Evolutionary conservation across 306 rosid genomes (phyloP).

Genomic region (Malus fusca): DNA sequence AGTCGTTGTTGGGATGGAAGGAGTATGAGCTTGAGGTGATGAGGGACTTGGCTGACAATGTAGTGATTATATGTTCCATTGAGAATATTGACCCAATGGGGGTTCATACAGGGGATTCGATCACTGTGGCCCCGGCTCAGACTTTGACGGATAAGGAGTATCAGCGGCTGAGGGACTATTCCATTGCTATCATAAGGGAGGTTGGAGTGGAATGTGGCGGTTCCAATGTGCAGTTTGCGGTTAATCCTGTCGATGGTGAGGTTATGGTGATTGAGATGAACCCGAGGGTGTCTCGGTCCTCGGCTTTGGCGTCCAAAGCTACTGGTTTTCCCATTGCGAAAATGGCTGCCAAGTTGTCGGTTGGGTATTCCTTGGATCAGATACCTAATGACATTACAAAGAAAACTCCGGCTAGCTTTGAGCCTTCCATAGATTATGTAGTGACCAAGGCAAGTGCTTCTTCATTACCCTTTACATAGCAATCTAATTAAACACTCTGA

Average conservation of each 20-base stretch:
- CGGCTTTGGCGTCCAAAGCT: constrained; percentile 88
- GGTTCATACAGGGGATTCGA: constrained; percentile 94
- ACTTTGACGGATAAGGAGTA: constrained; percentile 95
- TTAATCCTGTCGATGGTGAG: constrained; percentile 71
- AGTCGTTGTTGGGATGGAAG: constrained; percentile 93
- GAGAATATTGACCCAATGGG: constrained; percentile 99
- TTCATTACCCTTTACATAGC: background rate
- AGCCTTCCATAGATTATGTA: constrained; percentile 97
- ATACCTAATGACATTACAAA: constrained; percentile 87
- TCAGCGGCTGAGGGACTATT: constrained; percentile 76
- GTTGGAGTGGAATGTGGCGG: constrained; percentile 82
- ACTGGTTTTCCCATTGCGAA: constrained; percentile 96
- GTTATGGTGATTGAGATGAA: constrained; percentile 99
- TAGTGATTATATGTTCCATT: constrained; percentile 88
- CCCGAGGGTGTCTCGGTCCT: constrained; percentile 92
- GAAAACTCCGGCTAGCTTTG: constrained; percentile 94
- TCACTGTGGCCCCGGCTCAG: constrained; percentile 93
- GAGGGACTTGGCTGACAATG: constrained; percentile 96
- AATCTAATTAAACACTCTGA: background rate
- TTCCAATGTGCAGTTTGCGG: constrained; percentile 94
- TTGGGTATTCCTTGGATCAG: constrained; percentile 89
- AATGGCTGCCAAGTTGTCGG: constrained; percentile 88
- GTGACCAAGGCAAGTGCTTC: constrained; percentile 70
- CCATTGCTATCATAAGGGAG: constrained; percentile 65
- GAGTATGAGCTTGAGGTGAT: constrained; percentile 98